A percentile compares a stretch with the other conserved stretches of the same genome.
phyloP scores from a whole-genome alignment of 2,329 filamentous ascomycete species.

The Exophiala xenobiotica region DNA sequence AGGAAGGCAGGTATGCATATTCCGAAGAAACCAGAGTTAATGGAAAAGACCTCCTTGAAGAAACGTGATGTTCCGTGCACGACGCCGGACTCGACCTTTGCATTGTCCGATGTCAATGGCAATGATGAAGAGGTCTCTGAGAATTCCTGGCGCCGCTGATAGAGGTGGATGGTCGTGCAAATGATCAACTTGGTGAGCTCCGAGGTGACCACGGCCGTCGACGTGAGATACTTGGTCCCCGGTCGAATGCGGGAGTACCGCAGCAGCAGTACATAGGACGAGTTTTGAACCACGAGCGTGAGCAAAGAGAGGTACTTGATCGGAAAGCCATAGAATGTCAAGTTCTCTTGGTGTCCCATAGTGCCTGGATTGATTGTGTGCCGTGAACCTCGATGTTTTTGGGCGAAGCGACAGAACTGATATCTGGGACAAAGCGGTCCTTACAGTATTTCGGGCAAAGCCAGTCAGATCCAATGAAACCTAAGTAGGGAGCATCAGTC shows the following conservation, averaged over 20 bases:
- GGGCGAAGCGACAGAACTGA: no score
- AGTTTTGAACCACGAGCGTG: constrained; percentile 28
- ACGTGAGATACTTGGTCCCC: constrained; percentile 85
- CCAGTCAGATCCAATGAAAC: no score
- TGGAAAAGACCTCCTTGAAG: constrained; percentile 77
- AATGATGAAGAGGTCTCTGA: constrained; percentile 3
- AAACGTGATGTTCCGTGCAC: constrained; percentile 78
- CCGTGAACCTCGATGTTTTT: no score
- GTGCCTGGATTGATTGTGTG: no score
- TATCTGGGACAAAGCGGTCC: no score
- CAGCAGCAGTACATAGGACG: constrained; percentile 43
- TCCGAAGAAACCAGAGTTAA: constrained; percentile 78
- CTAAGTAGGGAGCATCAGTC: no score
- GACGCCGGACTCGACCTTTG: constrained; percentile 32
- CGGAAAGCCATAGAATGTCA: no score
- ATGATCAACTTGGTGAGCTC: constrained; percentile 87
- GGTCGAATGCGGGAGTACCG: constrained; percentile 95
- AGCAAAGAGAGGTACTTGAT: constrained; percentile 27
- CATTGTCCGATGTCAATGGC: constrained; percentile 9
- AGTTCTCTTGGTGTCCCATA: no score
- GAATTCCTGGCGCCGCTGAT: constrained; percentile 53
- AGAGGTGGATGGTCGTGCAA: constrained; percentile 78
- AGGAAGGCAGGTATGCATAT: constrained; percentile 81
- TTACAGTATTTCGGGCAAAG: no score
- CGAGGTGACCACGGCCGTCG: constrained; percentile 89